These are phyloP conservation scores for Neurospora sp. DNA, from an alignment of 2,329 filamentous ascomycete species.

Conservation along the genomic window DNA sequence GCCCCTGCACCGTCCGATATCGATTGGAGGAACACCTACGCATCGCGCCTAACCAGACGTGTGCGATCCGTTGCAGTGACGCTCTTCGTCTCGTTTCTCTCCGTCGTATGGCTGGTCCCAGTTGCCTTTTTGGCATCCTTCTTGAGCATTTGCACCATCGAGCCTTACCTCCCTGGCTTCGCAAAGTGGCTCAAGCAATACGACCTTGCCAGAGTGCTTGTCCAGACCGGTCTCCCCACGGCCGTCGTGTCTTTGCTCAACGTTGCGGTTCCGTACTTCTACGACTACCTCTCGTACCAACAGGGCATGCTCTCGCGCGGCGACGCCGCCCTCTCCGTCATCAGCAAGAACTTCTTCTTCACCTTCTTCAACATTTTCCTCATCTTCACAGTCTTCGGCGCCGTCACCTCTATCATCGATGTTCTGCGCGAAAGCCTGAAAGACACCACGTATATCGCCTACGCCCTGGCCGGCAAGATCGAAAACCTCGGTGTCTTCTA, in stretches of 20 bases:
- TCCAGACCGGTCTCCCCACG: slow-evolving; percentile 83
- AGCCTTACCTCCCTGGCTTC: slow-evolving; percentile 60
- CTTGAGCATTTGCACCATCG: slow-evolving; percentile 72
- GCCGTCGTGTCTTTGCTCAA: slow-evolving; percentile 79
- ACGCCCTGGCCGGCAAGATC: slow-evolving; percentile 65
- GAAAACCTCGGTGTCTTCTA: slow-evolving; percentile 75
- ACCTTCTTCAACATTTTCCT: slow-evolving; percentile 99
- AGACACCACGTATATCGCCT: slow-evolving; percentile 71
- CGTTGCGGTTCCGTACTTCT: slow-evolving; percentile 83
- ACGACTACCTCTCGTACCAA: slow-evolving; percentile 81
- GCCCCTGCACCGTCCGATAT: slow-evolving; percentile 86
- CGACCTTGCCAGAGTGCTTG: slow-evolving; percentile 60
- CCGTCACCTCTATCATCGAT: slow-evolving; percentile 65
- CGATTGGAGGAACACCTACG: slow-evolving; percentile 91
- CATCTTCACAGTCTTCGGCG: slow-evolving; percentile 81
- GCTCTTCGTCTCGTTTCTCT: slow-evolving; percentile 69
- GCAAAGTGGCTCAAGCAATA: slow-evolving; percentile 59
- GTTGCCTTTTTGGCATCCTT: slow-evolving; percentile 71
- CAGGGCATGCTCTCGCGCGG: slow-evolving; percentile 95
- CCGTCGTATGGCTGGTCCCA: slow-evolving; percentile 79
- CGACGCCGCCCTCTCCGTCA: slow-evolving; percentile 86
- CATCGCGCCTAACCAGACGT: slow-evolving; percentile 63
- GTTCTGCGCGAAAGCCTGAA: slow-evolving; percentile 65
- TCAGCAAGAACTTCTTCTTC: slow-evolving; percentile 99
- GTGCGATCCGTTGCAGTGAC: slow-evolving; percentile 78